Evolutionary conservation across 352 stramenopile species (phyloP).

Genomic region (Phytophthora uliginosa): DNA sequence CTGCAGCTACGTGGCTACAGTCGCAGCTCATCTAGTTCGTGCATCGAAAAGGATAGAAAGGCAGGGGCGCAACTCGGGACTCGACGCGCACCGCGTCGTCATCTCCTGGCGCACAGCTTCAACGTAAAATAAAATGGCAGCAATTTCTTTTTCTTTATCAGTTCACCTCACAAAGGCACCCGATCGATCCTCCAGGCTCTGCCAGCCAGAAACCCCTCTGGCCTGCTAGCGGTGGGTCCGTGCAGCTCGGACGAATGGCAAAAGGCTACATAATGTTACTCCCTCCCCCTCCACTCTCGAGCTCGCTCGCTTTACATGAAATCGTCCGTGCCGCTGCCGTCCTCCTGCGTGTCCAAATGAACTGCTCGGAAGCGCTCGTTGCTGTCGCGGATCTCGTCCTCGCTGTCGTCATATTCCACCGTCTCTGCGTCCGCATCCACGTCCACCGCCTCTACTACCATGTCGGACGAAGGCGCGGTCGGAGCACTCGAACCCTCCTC

Average conservation of each 20-base stretch:
- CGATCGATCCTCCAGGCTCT: conserved; percentile 10
- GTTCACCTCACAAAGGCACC: conserved; percentile 34
- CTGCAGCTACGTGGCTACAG: conserved; percentile 16
- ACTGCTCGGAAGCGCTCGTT: conserved; percentile 92
- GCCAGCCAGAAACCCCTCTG: conserved; percentile 21
- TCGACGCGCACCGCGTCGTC: not conserved
- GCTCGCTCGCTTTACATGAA: conserved; percentile 73
- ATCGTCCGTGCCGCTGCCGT: conserved; percentile 77
- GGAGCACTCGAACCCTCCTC: conserved; percentile 28
- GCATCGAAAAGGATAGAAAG: conserved; percentile 25
- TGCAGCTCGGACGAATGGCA: conserved; percentile 22
- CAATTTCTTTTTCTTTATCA: conserved; percentile 48
- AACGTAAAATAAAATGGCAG: conserved; percentile 32
- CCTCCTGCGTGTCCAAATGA: conserved; percentile 88
- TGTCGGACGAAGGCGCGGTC: conserved; percentile 31
- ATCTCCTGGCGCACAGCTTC: conserved; percentile 7
- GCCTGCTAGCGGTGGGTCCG: conserved; percentile 11
- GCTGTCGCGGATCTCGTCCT: conserved; percentile 92
- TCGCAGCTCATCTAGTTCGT: conserved; percentile 19
- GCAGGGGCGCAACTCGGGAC: not conserved
- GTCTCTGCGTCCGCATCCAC: conserved; percentile 86
- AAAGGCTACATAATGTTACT: conserved; percentile 50
- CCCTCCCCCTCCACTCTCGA: not conserved
- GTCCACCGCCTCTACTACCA: conserved; percentile 55
- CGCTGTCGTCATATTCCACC: conserved; percentile 91